These are phyloP conservation scores for Eleusine coracana DNA, from an alignment of 176 grass and related monocot genomes.

Conservation along the genomic window DNA sequence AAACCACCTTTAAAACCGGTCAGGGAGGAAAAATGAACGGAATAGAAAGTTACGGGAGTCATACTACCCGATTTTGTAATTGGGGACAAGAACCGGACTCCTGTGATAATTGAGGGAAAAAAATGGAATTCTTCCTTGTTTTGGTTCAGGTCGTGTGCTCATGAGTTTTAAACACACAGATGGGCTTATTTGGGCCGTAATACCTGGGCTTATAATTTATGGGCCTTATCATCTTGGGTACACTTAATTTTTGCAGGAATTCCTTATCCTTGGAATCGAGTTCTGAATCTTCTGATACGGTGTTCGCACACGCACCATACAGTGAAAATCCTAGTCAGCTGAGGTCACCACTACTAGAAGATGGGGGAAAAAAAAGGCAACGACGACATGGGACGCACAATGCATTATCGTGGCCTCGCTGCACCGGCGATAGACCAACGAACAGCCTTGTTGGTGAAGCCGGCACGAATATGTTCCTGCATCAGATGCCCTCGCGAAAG, in stretches of 20 bases:
- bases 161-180: background rate
- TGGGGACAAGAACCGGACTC: too few relatives aligned
- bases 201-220: too few relatives aligned
- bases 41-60: too few relatives aligned
- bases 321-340: background rate
- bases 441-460: constrained; percentile 44
- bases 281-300: background rate
- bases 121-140: too few relatives aligned
- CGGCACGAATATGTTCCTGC: constrained; percentile 47
- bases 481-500: constrained; percentile 48
- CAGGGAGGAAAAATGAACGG: too few relatives aligned
- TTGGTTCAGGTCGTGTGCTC: too few relatives aligned
- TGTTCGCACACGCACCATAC: background rate
- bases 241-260: background rate
- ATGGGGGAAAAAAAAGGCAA: background rate
- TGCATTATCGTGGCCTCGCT: background rate
- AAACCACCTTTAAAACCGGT: too few relatives aligned
- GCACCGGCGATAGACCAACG: constrained; percentile 22
- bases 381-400: background rate
- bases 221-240: background rate
- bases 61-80: too few relatives aligned
- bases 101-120: too few relatives aligned
- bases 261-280: background rate
- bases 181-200: background rate
- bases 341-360: background rate